A percentile compares a stretch with the other conserved stretches of the same genome.
These are phyloP conservation scores for Ophidiomyces ophidiicola DNA, from an alignment of 2,329 filamentous ascomycete genomes.

Conservation along the genomic window DNA sequence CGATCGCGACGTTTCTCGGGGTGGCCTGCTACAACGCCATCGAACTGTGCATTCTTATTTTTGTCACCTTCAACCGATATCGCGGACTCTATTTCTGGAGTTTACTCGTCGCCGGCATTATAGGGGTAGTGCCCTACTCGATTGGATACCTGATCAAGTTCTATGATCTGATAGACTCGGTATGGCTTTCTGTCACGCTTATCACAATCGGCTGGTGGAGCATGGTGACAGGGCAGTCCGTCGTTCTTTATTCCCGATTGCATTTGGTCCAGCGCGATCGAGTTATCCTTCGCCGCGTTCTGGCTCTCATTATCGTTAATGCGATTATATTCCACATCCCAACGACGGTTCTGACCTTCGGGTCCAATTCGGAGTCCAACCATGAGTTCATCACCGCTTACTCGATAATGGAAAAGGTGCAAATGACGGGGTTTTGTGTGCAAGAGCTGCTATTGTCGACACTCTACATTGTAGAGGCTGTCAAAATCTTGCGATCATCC, in stretches of 20 bases:
- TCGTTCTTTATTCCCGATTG: constrained; percentile 32
- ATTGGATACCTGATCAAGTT: constrained; percentile 39
- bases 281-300: constrained; percentile 22
- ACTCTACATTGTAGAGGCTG: constrained; percentile 43
- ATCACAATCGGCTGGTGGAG: constrained; percentile 27
- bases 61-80: constrained; percentile 37
- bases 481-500: constrained; percentile 39
- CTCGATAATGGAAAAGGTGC: constrained; percentile 36
- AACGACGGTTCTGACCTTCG: constrained; percentile 26
- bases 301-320: constrained; percentile 29
- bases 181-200: constrained; percentile 30
- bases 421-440: constrained; percentile 39
- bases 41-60: constrained; percentile 39
- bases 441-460: constrained; percentile 39
- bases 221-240: constrained; percentile 30
- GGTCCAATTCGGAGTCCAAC: constrained; percentile 19
- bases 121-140: constrained; percentile 36
- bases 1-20: constrained; percentile 37
- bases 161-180: constrained; percentile 30
- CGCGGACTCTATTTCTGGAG: constrained; percentile 42
- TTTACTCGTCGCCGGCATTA: constrained; percentile 33
- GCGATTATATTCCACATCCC: constrained; percentile 27
- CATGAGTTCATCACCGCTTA: constrained; percentile 22
- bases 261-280: constrained; percentile 28
- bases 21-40: constrained; percentile 41